phyloP scores from a whole-genome alignment of 352 stramenopile species.

The Globisporangium abappressorium region DNA sequence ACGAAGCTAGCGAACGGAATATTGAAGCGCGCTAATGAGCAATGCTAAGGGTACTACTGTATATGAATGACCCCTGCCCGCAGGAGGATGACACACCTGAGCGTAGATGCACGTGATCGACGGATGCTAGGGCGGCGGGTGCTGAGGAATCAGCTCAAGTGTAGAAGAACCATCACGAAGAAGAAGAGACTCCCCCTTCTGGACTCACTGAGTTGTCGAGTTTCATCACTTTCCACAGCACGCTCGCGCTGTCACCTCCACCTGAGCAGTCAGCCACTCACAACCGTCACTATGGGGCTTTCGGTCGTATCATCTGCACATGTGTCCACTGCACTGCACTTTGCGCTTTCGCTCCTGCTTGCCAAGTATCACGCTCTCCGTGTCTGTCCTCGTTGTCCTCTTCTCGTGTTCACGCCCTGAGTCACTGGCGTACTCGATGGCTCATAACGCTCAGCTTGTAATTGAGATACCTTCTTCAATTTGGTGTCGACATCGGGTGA shows the following conservation, averaged over 20 bases:
- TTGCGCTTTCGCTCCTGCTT: not conserved
- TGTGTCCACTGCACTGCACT: not conserved
- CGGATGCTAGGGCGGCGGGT: not conserved
- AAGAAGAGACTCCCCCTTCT: not conserved
- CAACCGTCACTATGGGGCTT: not conserved
- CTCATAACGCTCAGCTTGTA: conserved; percentile 8
- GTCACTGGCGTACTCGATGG: not conserved
- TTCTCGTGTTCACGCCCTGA: not conserved
- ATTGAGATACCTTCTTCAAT: conserved; percentile 22
- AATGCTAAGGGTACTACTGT: too few species aligned
- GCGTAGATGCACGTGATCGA: too few species aligned
- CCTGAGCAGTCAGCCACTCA: not conserved
- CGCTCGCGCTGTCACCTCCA: conserved; percentile 5
- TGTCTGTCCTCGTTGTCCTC: conserved; percentile 5
- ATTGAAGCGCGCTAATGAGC: too few species aligned
- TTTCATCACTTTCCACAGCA: conserved; percentile 18
- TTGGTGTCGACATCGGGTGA: conserved; percentile 13
- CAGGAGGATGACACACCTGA: not conserved
- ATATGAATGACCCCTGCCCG: too few species aligned
- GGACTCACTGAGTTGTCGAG: conserved; percentile 12
- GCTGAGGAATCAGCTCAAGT: conserved; percentile 37
- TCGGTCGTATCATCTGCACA: not conserved
- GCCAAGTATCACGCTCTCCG: not conserved
- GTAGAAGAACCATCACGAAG: conserved; percentile 23
- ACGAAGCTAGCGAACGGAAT: too few species aligned